Base-by-base conservation (phyloP, 2,329 filamentous ascomycete genomes). In the Aureobasidium uvarum region DNA sequence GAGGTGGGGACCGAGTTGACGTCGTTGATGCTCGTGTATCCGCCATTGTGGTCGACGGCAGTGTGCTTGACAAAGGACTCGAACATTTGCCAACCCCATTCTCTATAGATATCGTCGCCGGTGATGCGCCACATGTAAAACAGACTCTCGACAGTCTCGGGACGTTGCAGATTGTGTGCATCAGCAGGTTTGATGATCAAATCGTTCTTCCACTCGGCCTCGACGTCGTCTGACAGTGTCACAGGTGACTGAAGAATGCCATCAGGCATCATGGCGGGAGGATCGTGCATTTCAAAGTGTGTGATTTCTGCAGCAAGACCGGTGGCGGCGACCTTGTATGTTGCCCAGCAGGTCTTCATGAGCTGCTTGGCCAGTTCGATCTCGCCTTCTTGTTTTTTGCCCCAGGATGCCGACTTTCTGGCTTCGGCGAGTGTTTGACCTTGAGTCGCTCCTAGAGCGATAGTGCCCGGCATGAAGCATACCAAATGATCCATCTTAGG, bases 101-200 rank as follows among this genome's bases (percentile, higher is more conserved):
- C 87, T 31, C 95, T 86, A 77, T 99, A 99, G 69, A 87, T 89
- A 45, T 85, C 81, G 68, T 99, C 93, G 31, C 90, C 91, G 0
- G 95, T 99, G 76, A 99, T 96, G 68, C 95, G 89, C 90, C 94
- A 99, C 92, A 99, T 96, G 80, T 98, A 96, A 73, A 99, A 93
- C 67, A 99, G 80, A 67, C 88, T 93, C 80, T 99, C 95, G n/a
- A 97, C 88, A 0, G 95, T 97, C 80, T 99, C 95, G 0, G 95
- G 95, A 38, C 95, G 86, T 78, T 98, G 95, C 39, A 99, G 83
- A 74, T 99, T 99, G 79, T 98, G 95, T 62, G 84, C 81, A 75
- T 99, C 95, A n/a, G 86, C 84, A n/a, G 80, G 71, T 74, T 96
- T 91, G 73, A 99, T 88, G 18, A 86, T 79, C 72, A 89, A 94